Evolutionary conservation across 208 protist genomes (phyloP), one percentile per base, ranked within the genome.

Genomic region (Leishmania aethiopica): DNA sequence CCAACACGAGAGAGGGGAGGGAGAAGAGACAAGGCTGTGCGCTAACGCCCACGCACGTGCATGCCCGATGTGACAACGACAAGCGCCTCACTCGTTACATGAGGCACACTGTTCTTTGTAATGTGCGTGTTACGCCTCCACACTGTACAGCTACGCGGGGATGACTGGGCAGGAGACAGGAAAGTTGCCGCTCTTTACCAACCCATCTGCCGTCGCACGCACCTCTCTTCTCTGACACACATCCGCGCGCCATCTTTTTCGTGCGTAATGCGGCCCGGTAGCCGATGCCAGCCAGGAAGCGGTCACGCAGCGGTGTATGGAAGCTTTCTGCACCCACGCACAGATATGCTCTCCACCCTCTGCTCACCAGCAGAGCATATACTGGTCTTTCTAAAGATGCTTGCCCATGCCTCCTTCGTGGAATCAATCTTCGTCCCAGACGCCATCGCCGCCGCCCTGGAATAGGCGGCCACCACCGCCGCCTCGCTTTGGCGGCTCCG

Each of bases 391-490:
- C 70, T 15, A 17, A 37, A 53, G 45, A 28, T 19, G 45, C 47
- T 74, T 28, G 13, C n/a, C 8, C 45, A 51, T 47, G 47, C 11
- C 22, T 32, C n/a, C 15, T 5, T 74, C 25, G 10, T 74, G 11
- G 1, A 28, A 78, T 66, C 59, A 62, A 15, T 78, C 75, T 28
- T 93, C 90, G 57, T 90, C 87, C 89, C 90, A 93, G 45, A 90
- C 89, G 75, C 90, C 88, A 77, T 91, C 88, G 7, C 84, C 81
- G 64, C 81, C 82, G 70, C 83, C 77, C 53, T 82, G 87, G 62
- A 93, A 92, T 4, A 93, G 75, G 22, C 75, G 79, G 6, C 89
- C 89, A 49, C 83, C 83, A 77, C 83, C 83, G 25, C 62, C 60
- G 13, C 75, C 28, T 53, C 25, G 70, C 70, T 35, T 74, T 55